Percentiles rank a stretch among this genome's conserved stretches.
Evolutionary conservation across 1,284 basidiomycete species (phyloP).

Genomic region (Earliella scabrosa): DNA sequence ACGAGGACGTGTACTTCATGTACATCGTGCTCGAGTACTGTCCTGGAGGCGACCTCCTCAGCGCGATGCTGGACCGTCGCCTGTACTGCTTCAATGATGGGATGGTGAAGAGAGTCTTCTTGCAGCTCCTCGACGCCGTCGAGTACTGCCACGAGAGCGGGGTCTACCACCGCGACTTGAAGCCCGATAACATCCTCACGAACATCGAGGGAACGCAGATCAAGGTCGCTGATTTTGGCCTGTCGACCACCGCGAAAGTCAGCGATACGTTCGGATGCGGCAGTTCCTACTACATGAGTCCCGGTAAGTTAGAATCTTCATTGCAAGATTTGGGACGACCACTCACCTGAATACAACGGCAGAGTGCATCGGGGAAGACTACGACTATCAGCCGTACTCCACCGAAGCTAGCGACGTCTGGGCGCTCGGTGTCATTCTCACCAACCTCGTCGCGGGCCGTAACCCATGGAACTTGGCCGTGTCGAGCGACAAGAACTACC

Average conservation of each 20-base stretch:
- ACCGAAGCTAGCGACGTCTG: conserved; percentile 32
- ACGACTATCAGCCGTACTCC: conserved; percentile 25
- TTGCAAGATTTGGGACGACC: no score
- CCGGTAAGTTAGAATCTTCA: conserved; percentile 47
- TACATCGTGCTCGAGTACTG: conserved; percentile 69
- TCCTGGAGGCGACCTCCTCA: conserved; percentile 65
- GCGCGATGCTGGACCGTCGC: conserved; percentile 56
- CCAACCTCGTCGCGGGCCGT: conserved; percentile 84
- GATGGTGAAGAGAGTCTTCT: conserved; percentile 54
- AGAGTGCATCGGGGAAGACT: conserved; percentile 35
- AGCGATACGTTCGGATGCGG: conserved; percentile 54
- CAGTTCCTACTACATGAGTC: conserved; percentile 62
- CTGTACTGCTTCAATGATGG: conserved; percentile 52
- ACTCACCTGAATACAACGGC: neutral
- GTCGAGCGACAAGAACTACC: conserved; percentile 74
- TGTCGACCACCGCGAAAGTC: conserved; percentile 57
- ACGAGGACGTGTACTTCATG: conserved; percentile 57
- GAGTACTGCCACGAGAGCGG: conserved; percentile 60
- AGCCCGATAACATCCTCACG: conserved; percentile 75
- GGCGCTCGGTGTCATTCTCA: conserved; percentile 37
- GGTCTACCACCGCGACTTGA: conserved; percentile 73
- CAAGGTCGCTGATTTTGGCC: conserved; percentile 67
- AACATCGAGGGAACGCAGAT: conserved; percentile 48
- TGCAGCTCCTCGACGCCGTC: conserved; percentile 67
- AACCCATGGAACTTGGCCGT: conserved; percentile 89